A percentile compares a stretch with the other conserved stretches of the same genome.
Evolutionary conservation across 371 early-diverging fungal genomes (phyloP).

Genomic region (Mortierella sp.): DNA sequence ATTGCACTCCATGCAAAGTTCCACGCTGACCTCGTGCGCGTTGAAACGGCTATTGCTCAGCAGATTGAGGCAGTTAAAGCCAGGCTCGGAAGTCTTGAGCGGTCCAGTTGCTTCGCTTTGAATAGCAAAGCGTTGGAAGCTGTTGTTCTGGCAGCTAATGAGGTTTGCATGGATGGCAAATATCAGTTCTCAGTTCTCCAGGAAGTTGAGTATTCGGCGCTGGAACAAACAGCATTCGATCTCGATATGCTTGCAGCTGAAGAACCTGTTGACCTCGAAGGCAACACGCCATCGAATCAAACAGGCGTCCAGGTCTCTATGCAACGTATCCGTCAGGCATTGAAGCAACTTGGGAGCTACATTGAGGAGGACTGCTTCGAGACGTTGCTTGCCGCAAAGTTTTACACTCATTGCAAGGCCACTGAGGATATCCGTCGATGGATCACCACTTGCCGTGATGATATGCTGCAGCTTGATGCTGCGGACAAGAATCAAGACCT

Average conservation of each 20-base stretch:
- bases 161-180: constrained; percentile 43
- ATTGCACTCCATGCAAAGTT: constrained; percentile 56
- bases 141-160: constrained; percentile 36
- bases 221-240: constrained; percentile 51
- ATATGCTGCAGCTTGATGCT: constrained; percentile 28
- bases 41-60: constrained; percentile 52
- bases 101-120: constrained; percentile 53
- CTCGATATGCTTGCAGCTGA: constrained; percentile 32
- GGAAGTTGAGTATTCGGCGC: constrained; percentile 48
- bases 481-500: constrained; percentile 12
- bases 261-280: constrained; percentile 15
- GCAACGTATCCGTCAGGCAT: constrained; percentile 40
- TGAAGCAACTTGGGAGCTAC: constrained; percentile 30
- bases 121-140: constrained; percentile 44
- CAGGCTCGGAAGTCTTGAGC: constrained; percentile 46
- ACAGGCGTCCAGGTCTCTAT: constrained; percentile 48
- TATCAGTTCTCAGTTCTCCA: constrained; percentile 54
- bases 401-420: constrained; percentile 51
- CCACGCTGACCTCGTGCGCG: constrained; percentile 55
- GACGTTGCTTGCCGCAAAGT: constrained; percentile 48
- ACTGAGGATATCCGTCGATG: constrained; percentile 57
- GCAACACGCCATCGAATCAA: constrained; percentile 8
- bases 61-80: constrained; percentile 54
- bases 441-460: constrained; percentile 47
- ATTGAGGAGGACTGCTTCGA: constrained; percentile 54